These are phyloP conservation scores for Myriosclerotinia curreyana DNA, from an alignment of 2,329 filamentous ascomycete species.

Conservation along the genomic window DNA sequence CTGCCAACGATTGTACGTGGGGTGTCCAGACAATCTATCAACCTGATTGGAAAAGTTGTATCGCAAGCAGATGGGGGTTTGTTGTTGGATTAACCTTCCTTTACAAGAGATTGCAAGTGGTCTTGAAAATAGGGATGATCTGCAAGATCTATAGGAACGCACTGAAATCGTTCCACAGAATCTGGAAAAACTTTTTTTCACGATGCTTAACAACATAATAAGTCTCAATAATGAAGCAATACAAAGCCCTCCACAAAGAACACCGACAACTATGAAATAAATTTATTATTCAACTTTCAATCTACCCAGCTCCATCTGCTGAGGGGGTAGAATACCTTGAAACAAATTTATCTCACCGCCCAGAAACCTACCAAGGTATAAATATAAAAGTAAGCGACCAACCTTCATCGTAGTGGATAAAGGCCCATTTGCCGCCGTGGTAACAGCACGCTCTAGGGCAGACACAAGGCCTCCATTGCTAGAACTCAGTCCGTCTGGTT, in stretches of 20 bases:
- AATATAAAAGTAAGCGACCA: background rate
- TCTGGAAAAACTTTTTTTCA: slow-evolving; percentile 29
- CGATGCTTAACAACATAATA: slow-evolving; percentile 28
- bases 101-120: slow-evolving; percentile 21
- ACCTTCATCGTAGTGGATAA: background rate
- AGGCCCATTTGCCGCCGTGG: slow-evolving; percentile 16
- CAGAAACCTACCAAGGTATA: background rate
- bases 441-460: slow-evolving; percentile 10
- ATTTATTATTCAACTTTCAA: background rate
- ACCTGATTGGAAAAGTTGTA: slow-evolving; percentile 7
- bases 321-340: too few species aligned
- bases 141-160: slow-evolving; percentile 27
- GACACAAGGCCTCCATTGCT: slow-evolving; percentile 3
- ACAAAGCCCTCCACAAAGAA: too few species aligned
- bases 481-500: slow-evolving; percentile 14
- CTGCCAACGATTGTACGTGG: background rate
- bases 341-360: background rate
- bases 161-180: slow-evolving; percentile 28
- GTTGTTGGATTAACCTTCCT: slow-evolving; percentile 24
- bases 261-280: too few species aligned
- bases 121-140: slow-evolving; percentile 24
- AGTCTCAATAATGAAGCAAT: too few species aligned
- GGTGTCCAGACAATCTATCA: background rate
- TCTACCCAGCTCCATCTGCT: background rate
- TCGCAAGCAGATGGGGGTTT: slow-evolving; percentile 23